These are phyloP conservation scores for Botrytis sinoallii DNA, from an alignment of 2,329 filamentous ascomycete species.

Conservation along the genomic window DNA sequence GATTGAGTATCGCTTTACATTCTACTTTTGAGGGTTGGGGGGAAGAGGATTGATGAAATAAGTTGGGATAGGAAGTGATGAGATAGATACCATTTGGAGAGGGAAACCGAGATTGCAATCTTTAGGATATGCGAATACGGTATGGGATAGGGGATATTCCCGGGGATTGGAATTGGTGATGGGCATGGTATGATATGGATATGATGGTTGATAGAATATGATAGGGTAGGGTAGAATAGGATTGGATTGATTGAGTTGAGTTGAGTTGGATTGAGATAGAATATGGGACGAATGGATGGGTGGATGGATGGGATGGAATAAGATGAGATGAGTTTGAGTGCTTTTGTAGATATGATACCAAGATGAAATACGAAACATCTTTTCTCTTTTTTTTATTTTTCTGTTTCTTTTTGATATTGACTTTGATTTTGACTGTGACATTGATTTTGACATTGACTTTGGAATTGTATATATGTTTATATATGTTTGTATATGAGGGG, in stretches of 20 bases:
- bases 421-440: neutral
- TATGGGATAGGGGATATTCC: neutral
- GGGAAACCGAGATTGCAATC: neutral
- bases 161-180: neutral
- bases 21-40: neutral
- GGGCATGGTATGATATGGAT: neutral
- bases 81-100: slow-evolving; percentile 4
- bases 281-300: neutral
- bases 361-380: slow-evolving; percentile 13
- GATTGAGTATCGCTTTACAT: neutral
- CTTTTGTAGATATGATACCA: slow-evolving; percentile 21
- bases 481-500: too few relatives aligned
- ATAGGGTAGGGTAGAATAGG: neutral
- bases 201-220: neutral
- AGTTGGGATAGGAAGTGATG: neutral
- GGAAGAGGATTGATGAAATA: neutral
- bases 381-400: neutral
- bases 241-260: neutral
- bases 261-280: neutral
- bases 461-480: neutral
- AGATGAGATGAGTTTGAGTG: neutral
- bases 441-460: too few relatives aligned
- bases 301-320: neutral
- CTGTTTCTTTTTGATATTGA: neutral
- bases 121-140: neutral